A percentile compares a stretch with the other conserved stretches of the same genome.
Conservation (phyloP, 2,329 filamentous ascomycete species). For the Microcera coccophila region DNA sequence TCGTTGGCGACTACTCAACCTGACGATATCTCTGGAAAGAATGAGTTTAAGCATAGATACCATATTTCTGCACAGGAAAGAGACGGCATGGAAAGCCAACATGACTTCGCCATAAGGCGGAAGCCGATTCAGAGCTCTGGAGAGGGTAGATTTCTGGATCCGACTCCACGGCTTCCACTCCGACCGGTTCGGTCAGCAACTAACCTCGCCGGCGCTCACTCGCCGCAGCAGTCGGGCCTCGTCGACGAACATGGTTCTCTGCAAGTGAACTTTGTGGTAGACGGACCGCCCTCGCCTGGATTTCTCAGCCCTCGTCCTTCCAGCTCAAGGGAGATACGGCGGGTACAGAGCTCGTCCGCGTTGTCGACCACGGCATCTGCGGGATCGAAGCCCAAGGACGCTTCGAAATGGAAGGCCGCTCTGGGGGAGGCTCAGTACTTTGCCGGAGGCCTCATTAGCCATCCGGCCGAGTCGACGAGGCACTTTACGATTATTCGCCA, state of each 20-base stretch:
- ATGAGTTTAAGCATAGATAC: too few relatives aligned
- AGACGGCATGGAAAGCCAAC: neutral
- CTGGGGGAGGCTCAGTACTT: conserved; percentile 60
- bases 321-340: conserved; percentile 26
- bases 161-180: conserved; percentile 19
- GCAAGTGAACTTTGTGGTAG: conserved; percentile 24
- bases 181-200: conserved; percentile 25
- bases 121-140: neutral
- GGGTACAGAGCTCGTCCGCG: conserved; percentile 33
- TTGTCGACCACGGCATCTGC: conserved; percentile 15
- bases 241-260: conserved; percentile 14
- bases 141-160: conserved; percentile 10
- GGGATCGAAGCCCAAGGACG: conserved; percentile 15
- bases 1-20: too few relatives aligned
- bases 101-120: neutral
- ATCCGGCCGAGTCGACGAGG: conserved; percentile 60
- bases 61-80: too few relatives aligned
- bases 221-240: conserved; percentile 19
- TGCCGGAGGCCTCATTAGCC: conserved; percentile 60
- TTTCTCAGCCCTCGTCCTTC: conserved; percentile 12
- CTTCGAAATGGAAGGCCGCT: conserved; percentile 44
- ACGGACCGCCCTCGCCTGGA: conserved; percentile 16
- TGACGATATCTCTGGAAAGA: too few relatives aligned
- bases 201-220: conserved; percentile 20
- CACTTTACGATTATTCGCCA: conserved; percentile 66